Base-by-base conservation (phyloP, 768 basidiomycete genomes). In the Lentinus brumalis region DNA sequence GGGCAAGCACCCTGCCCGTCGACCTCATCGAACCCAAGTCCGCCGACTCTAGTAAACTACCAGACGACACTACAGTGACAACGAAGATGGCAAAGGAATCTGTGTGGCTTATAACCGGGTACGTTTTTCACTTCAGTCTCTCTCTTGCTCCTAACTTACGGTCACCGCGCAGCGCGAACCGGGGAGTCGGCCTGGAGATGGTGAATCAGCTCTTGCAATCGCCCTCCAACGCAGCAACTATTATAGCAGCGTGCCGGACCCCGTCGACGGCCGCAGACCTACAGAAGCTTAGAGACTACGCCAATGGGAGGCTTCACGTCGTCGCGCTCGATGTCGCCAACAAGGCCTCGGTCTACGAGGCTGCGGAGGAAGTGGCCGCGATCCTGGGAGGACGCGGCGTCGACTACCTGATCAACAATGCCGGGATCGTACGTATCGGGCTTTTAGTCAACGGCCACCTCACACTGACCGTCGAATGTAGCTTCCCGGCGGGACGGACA, bases 351-450 rank as follows among this genome's bases (percentile, higher is more conserved):
- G 21, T 26, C 21, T 12, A 64, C 68, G 29, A 73, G 77, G 56
- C 59, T 69, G 10, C 61, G 45, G 0, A 60, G 32, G 40, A 59
- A 4, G 67, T 72, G 11, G 66, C 61, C 38, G 65, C 54, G 40
- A 57, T 75, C 29, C 63, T 78, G 15, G 69, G 63, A 2, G 64
- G 62, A 38, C 30, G 49, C 0, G 75, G 77, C 9, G 64, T 79
- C 8, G 75, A 79, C 64, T 79, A 77, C 50, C 67, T 79, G 21
- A 59, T 78, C 56, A 79, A 78, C 66, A 78, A 77, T 40, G 76
- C 77, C 3, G 77, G 66, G 0, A 62, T 76, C 26, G 76, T 63
- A 41, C 31, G 62, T 49, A 7, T 4, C 14, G n/a, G 29, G 11
- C 16, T 11, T 15, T 5, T 21, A 21, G 14, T 41, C 21, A 11